Percentiles rank a stretch among this genome's conserved stretches.
phyloP scores from a whole-genome alignment of 1,284 basidiomycete species.

The Ganoderma lingzhi region DNA sequence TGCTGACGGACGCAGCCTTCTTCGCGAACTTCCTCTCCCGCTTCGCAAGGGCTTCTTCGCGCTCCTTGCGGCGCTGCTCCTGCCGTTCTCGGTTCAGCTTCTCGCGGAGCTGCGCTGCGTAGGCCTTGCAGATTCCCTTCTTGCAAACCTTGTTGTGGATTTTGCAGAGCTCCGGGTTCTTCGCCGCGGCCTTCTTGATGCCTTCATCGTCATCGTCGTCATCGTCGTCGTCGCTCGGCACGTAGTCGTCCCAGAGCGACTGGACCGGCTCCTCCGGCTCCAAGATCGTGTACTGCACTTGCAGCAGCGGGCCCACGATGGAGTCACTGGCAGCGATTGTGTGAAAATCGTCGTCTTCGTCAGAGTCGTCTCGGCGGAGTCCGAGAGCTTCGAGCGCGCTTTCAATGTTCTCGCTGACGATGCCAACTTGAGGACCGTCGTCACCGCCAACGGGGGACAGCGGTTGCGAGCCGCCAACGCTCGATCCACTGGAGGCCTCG shows the following conservation, averaged over 20 bases:
- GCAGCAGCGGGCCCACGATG: background rate
- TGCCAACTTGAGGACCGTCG: background rate
- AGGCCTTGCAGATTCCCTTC: conserved; percentile 38
- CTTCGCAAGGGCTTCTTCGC: conserved; percentile 8
- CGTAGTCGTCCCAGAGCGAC: conserved; percentile 15
- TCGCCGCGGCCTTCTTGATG: conserved; percentile 5
- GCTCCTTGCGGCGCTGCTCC: conserved; percentile 4
- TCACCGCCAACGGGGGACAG: conserved; percentile 1
- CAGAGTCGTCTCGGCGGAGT: conserved; percentile 14
- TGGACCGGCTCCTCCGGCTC: background rate
- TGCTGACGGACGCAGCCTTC: background rate
- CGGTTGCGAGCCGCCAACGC: conserved; percentile 5
- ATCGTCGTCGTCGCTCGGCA: conserved; percentile 1
- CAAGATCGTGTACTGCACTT: background rate
- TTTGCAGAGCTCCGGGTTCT: conserved; percentile 29
- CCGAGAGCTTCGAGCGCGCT: conserved; percentile 11
- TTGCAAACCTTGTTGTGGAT: conserved; percentile 36
- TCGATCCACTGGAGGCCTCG: conserved; percentile 9
- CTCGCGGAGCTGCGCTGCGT: conserved; percentile 18
- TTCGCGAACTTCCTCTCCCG: conserved; percentile 18
- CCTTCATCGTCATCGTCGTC: conserved; percentile 14
- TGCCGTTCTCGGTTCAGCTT: conserved; percentile 14
- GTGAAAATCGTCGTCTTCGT: conserved; percentile 14
- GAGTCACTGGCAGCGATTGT: background rate
- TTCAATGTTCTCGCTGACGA: conserved; percentile 10